phyloP scores from a whole-genome alignment of 306 rosid species.

The Crataegus laevigata region DNA sequence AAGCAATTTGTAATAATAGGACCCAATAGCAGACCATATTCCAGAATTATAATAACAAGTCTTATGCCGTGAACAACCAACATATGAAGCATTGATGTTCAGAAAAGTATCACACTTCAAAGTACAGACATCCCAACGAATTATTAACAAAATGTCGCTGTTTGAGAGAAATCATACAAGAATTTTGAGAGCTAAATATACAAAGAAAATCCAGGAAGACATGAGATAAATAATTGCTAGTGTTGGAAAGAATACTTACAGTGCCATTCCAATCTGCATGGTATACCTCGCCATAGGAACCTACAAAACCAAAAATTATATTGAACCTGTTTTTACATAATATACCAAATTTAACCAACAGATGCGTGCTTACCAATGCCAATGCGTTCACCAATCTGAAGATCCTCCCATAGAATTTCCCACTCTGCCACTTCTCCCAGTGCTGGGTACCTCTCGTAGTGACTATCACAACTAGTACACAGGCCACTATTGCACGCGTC shows the following conservation, averaged over 20 bases:
- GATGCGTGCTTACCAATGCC: constrained; percentile 74
- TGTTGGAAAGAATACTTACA: constrained; percentile 48
- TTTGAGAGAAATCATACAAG: not conserved
- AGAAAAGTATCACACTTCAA: not conserved
- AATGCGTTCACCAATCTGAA: constrained; percentile 92
- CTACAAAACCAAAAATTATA: constrained; percentile 21
- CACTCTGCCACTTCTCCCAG: constrained; percentile 73
- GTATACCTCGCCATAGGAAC: constrained; percentile 88
- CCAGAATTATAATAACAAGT: not conserved
- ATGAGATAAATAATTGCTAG: not conserved
- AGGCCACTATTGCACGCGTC: constrained; percentile 27
- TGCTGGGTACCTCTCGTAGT: constrained; percentile 42
- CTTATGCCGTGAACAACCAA: not conserved
- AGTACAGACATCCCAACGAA: not conserved
- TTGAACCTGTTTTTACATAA: not conserved
- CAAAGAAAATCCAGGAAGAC: not conserved
- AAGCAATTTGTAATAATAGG: not conserved
- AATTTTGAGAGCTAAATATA: not conserved
- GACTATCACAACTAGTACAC: constrained; percentile 26
- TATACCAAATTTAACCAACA: not conserved
- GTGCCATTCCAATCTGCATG: constrained; percentile 89
- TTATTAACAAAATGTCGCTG: not conserved
- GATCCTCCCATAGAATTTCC: constrained; percentile 98
- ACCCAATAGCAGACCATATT: not conserved
- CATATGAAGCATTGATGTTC: not conserved